These are phyloP conservation scores for Gossypium rotundifolium DNA, from an alignment of 345 rosid genomes.

Conservation along the genomic window DNA sequence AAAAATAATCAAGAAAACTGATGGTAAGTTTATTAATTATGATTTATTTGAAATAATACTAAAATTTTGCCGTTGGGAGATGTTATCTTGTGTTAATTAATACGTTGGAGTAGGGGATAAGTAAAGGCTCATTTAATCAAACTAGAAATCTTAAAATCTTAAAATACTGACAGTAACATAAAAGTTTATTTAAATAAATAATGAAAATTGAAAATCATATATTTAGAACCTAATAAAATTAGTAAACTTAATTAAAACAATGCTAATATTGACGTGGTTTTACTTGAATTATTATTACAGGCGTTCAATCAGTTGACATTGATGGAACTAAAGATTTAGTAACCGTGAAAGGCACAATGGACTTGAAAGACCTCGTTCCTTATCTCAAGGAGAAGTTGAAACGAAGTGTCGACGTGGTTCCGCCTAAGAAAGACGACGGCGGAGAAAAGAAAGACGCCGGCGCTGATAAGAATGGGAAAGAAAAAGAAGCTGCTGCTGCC, in stretches of 20 bases:
- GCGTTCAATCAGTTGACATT: constrained; percentile 48
- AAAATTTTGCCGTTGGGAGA: background rate
- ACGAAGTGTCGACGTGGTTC: constrained; percentile 61
- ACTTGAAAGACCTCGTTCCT: constrained; percentile 46
- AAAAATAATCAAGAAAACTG: constrained; percentile 36
- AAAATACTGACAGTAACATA: too few relatives aligned
- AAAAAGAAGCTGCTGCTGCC: constrained; percentile 11
- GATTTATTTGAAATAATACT: background rate
- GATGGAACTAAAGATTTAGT: constrained; percentile 63
- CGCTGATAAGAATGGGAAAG: constrained; percentile 27
- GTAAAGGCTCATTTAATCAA: background rate
- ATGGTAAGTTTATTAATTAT: constrained; percentile 30
- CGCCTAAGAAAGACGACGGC: constrained; percentile 49
- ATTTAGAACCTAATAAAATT: too few relatives aligned
- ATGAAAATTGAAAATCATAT: too few relatives aligned
- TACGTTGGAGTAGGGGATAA: background rate
- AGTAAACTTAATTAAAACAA: background rate
- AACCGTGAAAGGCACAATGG: constrained; percentile 68
- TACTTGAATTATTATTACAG: constrained; percentile 28
- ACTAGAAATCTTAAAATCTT: too few relatives aligned
- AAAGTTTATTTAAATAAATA: too few relatives aligned
- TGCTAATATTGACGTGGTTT: constrained; percentile 8
- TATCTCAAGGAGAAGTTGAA: constrained; percentile 51
- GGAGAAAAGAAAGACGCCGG: constrained; percentile 22
- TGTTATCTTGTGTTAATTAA: background rate